Conservation (phyloP, 345 rosid genomes). For the Boechera divaricarpa region DNA sequence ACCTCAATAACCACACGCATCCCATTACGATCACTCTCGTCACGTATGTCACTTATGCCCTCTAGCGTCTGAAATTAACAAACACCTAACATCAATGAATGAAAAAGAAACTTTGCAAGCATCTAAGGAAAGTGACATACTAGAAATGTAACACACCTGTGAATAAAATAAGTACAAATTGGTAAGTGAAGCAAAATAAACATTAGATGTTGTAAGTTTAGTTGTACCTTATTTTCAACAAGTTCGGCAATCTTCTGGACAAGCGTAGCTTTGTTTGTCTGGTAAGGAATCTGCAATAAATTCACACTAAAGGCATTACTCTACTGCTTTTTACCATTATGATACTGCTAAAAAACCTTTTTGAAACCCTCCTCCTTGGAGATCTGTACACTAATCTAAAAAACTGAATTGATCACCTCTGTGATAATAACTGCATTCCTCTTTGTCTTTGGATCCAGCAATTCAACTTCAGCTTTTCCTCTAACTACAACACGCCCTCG, state of each 20-base stretch:
- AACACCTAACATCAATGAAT: constrained; percentile 28
- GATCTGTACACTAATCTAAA: constrained; percentile 10
- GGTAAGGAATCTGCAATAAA: constrained; percentile 83
- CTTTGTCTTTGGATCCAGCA: constrained; percentile 80
- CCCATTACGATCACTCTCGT: constrained; percentile 95
- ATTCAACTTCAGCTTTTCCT: constrained; percentile 85
- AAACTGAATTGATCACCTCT: constrained; percentile 61
- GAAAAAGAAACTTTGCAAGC: constrained; percentile 3
- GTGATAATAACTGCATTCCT: constrained; percentile 76
- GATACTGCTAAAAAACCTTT: constrained; percentile 6
- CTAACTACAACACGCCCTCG: constrained; percentile 81
- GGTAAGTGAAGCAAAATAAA: constrained; percentile 11
- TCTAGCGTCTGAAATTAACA: constrained; percentile 68
- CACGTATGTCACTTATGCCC: constrained; percentile 94
- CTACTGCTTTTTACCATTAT: constrained; percentile 9
- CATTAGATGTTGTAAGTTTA: constrained; percentile 5
- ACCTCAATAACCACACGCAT: constrained; percentile 98
- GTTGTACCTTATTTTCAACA: constrained; percentile 82
- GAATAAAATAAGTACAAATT: not conserved
- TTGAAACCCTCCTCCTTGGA: constrained; percentile 19
- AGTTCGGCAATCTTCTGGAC: constrained; percentile 98
- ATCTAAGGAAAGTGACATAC: not conserved
- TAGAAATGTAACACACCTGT: not conserved
- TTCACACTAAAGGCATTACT: constrained; percentile 24
- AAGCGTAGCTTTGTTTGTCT: constrained; percentile 86